These are phyloP conservation scores for Aspergillus avenaceus DNA, from an alignment of 495 filamentous ascomycete genomes.

Conservation along the genomic window DNA sequence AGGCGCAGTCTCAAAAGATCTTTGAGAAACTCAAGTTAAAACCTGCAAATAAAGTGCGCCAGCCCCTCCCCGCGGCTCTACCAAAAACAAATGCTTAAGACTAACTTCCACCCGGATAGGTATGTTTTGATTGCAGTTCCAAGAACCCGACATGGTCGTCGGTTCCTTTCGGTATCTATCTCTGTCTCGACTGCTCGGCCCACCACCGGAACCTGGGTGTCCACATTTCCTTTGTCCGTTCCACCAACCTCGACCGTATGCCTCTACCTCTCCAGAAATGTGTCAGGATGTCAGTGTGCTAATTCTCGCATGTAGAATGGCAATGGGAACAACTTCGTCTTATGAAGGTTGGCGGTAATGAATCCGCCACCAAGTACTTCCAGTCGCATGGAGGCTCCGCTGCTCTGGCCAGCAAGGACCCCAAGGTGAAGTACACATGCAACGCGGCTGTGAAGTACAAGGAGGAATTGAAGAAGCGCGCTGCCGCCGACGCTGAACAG, in stretches of 20 bases:
- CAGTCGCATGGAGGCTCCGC: conserved; percentile 92
- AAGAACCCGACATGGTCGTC: conserved; percentile 99
- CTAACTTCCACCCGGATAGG: conserved; percentile 40
- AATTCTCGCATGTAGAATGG: conserved; percentile 65
- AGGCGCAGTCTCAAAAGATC: conserved; percentile 92
- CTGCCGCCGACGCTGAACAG: conserved; percentile 75
- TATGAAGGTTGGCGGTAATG: conserved; percentile 99
- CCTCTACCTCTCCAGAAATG: conserved; percentile 4
- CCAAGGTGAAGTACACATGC: conserved; percentile 93
- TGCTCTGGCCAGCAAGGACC: conserved; percentile 90
- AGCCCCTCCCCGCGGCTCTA: conserved; percentile 20
- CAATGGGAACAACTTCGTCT: conserved; percentile 96
- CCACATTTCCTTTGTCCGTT: conserved; percentile 96
- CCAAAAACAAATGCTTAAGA: conserved; percentile 11
- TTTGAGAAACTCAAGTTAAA: conserved; percentile 97
- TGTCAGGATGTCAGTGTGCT: conserved; percentile 7
- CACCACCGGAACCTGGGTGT: conserved; percentile 89
- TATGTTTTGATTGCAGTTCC: conserved; percentile 95
- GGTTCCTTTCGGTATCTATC: conserved; percentile 94
- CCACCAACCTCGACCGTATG: conserved; percentile 97
- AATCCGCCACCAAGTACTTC: conserved; percentile 97
- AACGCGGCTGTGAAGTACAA: conserved; percentile 91
- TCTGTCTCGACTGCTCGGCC: conserved; percentile 94
- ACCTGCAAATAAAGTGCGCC: conserved; percentile 83
- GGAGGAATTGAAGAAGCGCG: conserved; percentile 83